phyloP scores from a whole-genome alignment of 345 rosid genomes.

The Bruguiera gymnorhiza region DNA sequence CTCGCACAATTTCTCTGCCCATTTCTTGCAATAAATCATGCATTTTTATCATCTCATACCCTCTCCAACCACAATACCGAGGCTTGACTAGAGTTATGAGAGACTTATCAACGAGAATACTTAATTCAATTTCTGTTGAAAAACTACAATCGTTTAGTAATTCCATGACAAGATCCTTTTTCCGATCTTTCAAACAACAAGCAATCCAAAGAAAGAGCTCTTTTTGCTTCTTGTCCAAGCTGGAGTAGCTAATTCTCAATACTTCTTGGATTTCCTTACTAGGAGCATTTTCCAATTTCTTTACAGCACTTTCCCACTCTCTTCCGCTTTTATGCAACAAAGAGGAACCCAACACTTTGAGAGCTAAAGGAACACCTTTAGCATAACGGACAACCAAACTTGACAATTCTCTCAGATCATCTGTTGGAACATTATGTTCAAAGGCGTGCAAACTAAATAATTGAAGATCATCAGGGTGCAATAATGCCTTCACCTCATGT shows the following conservation, averaged over 20 bases:
- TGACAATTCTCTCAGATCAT: not conserved
- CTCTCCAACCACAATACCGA: no score
- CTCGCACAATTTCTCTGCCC: not conserved
- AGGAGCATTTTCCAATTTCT: not conserved
- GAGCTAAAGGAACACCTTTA: slow-evolving; percentile 9
- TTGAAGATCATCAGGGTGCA: not conserved
- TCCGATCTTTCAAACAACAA: not conserved
- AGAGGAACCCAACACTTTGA: slow-evolving; percentile 1
- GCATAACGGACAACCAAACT: not conserved
- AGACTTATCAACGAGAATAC: slow-evolving; percentile 1
- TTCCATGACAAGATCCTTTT: not conserved
- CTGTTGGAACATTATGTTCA: not conserved
- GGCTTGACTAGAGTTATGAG: not conserved
- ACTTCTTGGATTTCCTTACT: not conserved
- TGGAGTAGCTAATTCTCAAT: slow-evolving; percentile 3
- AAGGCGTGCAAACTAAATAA: slow-evolving; percentile 3
- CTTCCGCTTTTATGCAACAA: not conserved
- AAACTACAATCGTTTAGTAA: slow-evolving; percentile 1
- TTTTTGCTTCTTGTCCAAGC: not conserved
- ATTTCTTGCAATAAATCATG: slow-evolving; percentile 7
- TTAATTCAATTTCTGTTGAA: not conserved
- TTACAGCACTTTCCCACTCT: not conserved
- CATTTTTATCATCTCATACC: not conserved
- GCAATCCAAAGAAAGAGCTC: slow-evolving; percentile 9
- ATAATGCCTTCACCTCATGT: not conserved